Evolutionary conservation across 257 asterid genomes (phyloP), one percentile per base, ranked within the genome.

Genomic region (Nicotiana paniculata): DNA sequence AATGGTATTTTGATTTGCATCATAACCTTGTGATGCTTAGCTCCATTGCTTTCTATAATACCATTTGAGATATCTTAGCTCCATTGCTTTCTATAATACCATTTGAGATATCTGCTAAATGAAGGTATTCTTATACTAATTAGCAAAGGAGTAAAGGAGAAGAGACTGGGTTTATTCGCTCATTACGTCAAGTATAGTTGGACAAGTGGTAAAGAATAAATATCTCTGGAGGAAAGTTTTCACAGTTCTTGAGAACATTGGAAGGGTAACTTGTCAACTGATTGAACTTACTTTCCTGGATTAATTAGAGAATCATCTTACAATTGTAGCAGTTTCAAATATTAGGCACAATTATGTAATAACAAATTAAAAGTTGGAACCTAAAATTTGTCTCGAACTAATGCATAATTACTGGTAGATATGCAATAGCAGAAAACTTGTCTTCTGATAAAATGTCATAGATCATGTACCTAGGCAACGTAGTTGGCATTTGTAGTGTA

Each of bases 241-340:
- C 57, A n/a, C n/a, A 21, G 35, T 70, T 69, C 57, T 69, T 43
- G 54, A 70, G 18, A 70, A 39, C 77, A 43, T 11, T 28, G 30
- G 58, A 70, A 70, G 77, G 58, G 58, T 70, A 21, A 26, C 77
- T 3, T n/a, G 30, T 70, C 9, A 70, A 21, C n/a, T 18, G 77
- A 21, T 70, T 21, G 77, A 70, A 43, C 77, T 70, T 70, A 43
- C 57, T 70, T 43, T 70, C 58, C 58, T n/a, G 58, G 77, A 70
- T 11, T 70, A 70, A n/a, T 70, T 43, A 21, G 77, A 70, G n/a
- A 55, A 43, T 43, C 21, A 4, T 70, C n/a, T 70, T 70, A 39
- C 58, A 39, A 16, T 11, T 21, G 58, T 43, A 70, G 58, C n/a
- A 15, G 77, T 21, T 70, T 70, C 77, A 70, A 70, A 10, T 70